Evolutionary conservation across 345 rosid species (phyloP).

Genomic region (Chamaenerion angustifolium): DNA sequence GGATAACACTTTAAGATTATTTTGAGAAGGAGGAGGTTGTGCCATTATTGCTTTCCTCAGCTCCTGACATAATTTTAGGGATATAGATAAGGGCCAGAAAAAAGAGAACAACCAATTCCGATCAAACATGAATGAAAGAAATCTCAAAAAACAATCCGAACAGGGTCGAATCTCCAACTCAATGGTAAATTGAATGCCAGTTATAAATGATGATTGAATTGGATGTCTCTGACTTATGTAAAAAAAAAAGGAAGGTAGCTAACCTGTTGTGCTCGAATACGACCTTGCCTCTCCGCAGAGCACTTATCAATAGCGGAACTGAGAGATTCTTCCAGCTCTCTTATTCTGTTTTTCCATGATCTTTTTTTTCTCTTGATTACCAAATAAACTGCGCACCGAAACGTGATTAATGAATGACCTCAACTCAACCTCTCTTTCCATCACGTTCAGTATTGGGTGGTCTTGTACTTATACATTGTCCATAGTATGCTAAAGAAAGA

Average conservation of each 20-base stretch:
- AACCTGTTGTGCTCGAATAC: conserved; percentile 83
- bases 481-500: too few relatives aligned
- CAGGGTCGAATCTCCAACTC: too few relatives aligned
- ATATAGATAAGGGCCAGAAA: neutral
- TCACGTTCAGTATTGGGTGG: too few relatives aligned
- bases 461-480: too few relatives aligned
- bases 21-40: conserved; percentile 18
- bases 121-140: neutral
- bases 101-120: neutral
- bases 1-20: conserved; percentile 22
- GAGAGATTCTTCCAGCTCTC: conserved; percentile 48
- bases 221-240: too few relatives aligned
- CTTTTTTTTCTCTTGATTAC: too few relatives aligned
- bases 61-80: conserved; percentile 20
- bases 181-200: too few relatives aligned
- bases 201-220: too few relatives aligned
- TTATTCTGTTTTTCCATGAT: conserved; percentile 11
- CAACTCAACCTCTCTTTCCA: too few relatives aligned
- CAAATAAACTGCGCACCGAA: too few relatives aligned
- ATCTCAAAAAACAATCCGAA: too few relatives aligned
- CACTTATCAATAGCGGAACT: conserved; percentile 42
- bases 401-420: too few relatives aligned
- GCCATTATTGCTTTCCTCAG: conserved; percentile 52
- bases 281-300: conserved; percentile 82
- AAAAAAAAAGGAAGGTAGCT: neutral